Conservation (phyloP, 345 rosid species). For the Excoecaria agallocha region DNA sequence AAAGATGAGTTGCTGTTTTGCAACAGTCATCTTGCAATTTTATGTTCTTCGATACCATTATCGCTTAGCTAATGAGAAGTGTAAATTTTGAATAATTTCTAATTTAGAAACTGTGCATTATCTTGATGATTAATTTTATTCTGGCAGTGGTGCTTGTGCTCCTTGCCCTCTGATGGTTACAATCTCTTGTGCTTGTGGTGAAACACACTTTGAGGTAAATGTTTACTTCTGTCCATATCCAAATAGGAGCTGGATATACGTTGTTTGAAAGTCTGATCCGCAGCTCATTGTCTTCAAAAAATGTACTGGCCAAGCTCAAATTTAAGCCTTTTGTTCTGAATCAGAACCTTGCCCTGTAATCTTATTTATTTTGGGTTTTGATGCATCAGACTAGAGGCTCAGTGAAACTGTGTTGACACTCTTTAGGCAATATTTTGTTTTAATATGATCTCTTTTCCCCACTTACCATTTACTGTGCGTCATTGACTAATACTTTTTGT, state of each 20-base stretch:
- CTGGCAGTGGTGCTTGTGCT: constrained; percentile 86
- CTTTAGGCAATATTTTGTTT: not conserved
- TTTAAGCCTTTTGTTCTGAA: not conserved
- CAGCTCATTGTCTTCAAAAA: not conserved
- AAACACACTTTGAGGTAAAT: constrained; percentile 78
- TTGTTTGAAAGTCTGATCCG: not conserved
- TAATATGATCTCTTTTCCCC: not conserved
- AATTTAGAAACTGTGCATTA: not conserved
- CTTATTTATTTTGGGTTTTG: not conserved
- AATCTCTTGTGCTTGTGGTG: constrained; percentile 82
- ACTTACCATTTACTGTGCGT: not conserved
- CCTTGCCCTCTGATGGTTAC: constrained; percentile 92
- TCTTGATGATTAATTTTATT: constrained; percentile 20
- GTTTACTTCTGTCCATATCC: constrained; percentile 13
- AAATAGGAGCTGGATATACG: not conserved
- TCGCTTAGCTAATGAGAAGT: not conserved
- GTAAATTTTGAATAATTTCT: not conserved
- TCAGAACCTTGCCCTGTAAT: not conserved
- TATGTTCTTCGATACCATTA: not conserved
- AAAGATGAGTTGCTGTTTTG: not conserved
- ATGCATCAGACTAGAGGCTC: not conserved
- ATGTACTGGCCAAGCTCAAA: not conserved
- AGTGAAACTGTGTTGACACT: not conserved
- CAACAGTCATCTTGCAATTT: not conserved
- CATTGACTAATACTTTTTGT: not conserved